Percentiles rank a stretch among this genome's conserved stretches.
phyloP scores from a whole-genome alignment of 2,329 filamentous ascomycete genomes.

The Penicillium nordicum region DNA sequence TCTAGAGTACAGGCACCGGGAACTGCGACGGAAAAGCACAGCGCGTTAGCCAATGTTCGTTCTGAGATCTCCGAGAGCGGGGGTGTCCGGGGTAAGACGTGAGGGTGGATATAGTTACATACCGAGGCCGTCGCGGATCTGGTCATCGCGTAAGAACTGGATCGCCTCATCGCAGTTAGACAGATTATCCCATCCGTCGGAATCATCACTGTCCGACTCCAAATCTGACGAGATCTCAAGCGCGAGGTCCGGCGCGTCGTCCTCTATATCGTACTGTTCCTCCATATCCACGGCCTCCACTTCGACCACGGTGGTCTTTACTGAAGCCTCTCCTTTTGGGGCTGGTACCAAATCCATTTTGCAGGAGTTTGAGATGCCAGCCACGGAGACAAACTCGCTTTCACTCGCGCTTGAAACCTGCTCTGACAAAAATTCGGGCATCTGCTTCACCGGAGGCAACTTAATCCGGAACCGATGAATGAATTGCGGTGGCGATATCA shows the following conservation, averaged over 20 bases:
- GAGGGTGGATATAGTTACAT: constrained; percentile 37
- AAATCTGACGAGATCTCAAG: constrained; percentile 35
- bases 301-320: constrained; percentile 37
- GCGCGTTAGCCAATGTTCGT: constrained; percentile 13
- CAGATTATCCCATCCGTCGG: constrained; percentile 58
- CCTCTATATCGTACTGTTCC: constrained; percentile 15
- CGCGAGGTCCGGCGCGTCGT: constrained; percentile 27
- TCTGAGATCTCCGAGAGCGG: constrained; percentile 20
- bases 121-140: constrained; percentile 45
- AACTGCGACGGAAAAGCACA: constrained; percentile 23
- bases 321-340: constrained; percentile 32
- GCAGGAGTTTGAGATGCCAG: constrained; percentile 30
- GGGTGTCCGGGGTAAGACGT: constrained; percentile 20
- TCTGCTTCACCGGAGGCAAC: constrained; percentile 26
- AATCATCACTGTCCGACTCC: constrained; percentile 36
- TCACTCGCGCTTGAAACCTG: constrained; percentile 22
- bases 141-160: constrained; percentile 55
- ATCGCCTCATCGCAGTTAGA: constrained; percentile 63
- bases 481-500: constrained; percentile 16
- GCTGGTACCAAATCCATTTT: constrained; percentile 42
- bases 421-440: constrained; percentile 25
- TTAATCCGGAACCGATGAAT: constrained; percentile 31
- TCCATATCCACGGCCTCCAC: constrained; percentile 33
- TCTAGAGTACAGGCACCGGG: constrained; percentile 61
- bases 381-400: constrained; percentile 26